Evolutionary conservation across 2,329 filamentous ascomycete species (phyloP).

Genomic region (Claviceps maximensis): DNA sequence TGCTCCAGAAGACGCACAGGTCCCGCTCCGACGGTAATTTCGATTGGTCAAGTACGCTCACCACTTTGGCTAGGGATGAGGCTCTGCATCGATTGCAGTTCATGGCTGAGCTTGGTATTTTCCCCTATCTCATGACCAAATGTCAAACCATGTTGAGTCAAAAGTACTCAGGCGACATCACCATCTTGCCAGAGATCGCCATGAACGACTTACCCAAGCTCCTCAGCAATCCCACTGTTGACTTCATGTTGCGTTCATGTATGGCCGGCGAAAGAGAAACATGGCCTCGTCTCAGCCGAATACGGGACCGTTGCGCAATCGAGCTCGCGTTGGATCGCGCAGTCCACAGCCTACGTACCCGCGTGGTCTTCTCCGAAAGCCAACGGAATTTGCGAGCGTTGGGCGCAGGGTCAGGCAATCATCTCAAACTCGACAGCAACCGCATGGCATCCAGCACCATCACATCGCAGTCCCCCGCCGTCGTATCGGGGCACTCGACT

Average conservation of each 20-base stretch:
- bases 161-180: constrained; percentile 90
- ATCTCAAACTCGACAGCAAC: constrained; percentile 11
- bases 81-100: constrained; percentile 69
- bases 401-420: constrained; percentile 16
- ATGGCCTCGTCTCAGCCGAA: constrained; percentile 78
- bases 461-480: neutral
- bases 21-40: constrained; percentile 23
- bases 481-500: neutral
- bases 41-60: constrained; percentile 53
- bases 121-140: constrained; percentile 69
- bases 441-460: constrained; percentile 6
- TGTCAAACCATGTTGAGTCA: constrained; percentile 71
- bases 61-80: constrained; percentile 65
- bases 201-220: constrained; percentile 63
- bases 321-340: constrained; percentile 72
- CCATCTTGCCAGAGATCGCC: constrained; percentile 70
- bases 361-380: constrained; percentile 55
- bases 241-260: constrained; percentile 75
- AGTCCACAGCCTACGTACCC: constrained; percentile 53
- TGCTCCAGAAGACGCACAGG: constrained; percentile 12
- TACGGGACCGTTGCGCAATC: constrained; percentile 77
- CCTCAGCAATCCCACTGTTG: constrained; percentile 68
- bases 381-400: constrained; percentile 45
- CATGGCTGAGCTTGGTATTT: constrained; percentile 65
- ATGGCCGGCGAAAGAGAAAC: constrained; percentile 72